A percentile compares a stretch with the other conserved stretches of the same genome.
Evolutionary conservation across 768 basidiomycete genomes (phyloP).

Genomic region (Cystofilobasidium macerans): DNA sequence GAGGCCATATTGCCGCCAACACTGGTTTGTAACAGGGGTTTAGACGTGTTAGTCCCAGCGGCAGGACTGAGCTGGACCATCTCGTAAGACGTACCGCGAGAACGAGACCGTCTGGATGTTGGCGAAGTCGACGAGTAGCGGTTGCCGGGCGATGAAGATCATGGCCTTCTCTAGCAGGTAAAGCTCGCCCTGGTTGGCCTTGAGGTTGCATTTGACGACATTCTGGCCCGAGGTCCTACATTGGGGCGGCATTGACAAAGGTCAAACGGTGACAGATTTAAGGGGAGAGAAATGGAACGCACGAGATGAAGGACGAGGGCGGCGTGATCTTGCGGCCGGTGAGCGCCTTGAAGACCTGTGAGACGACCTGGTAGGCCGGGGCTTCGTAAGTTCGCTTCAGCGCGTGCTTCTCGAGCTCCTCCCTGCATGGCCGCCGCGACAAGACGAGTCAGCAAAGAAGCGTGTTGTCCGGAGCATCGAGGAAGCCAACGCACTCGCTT

Average conservation of each 20-base stretch:
- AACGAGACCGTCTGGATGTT: slow-evolving; percentile 85
- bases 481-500: slow-evolving; percentile 54
- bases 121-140: slow-evolving; percentile 74
- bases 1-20: slow-evolving; percentile 78
- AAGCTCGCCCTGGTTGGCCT: slow-evolving; percentile 90
- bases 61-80: too few relatives aligned
- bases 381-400: slow-evolving; percentile 90
- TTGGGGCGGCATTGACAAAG: neutral
- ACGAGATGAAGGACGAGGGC: slow-evolving; percentile 76
- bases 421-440: slow-evolving; percentile 26
- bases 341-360: slow-evolving; percentile 80
- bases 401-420: slow-evolving; percentile 45
- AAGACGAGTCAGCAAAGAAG: neutral
- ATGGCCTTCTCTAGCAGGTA: slow-evolving; percentile 97
- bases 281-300: slow-evolving; percentile 26
- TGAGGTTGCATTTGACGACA: slow-evolving; percentile 95
- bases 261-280: too few relatives aligned
- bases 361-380: slow-evolving; percentile 89
- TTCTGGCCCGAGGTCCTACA: slow-evolving; percentile 73
- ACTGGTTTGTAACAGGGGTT: slow-evolving; percentile 36
- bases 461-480: neutral
- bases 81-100: slow-evolving; percentile 52
- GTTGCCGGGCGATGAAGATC: slow-evolving; percentile 94
- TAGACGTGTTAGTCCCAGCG: too few relatives aligned
- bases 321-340: slow-evolving; percentile 85